phyloP scores from a whole-genome alignment of 139 green algal genomes.

The Desmodesmus armatus region DNA sequence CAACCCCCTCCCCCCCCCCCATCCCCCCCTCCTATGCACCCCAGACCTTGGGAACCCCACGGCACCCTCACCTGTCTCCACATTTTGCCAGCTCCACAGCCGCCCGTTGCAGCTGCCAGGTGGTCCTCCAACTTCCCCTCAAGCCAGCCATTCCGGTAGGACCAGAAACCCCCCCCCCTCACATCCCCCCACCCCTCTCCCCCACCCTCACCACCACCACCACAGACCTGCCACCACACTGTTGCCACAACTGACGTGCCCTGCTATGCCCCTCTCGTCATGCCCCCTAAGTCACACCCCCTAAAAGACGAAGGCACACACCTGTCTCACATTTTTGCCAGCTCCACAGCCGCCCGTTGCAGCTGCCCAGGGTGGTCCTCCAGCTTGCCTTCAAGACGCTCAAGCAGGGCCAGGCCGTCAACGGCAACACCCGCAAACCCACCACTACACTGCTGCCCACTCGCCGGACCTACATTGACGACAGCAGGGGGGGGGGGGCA shows the following conservation, averaged over 20 bases:
- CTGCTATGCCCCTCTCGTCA: too few relatives aligned
- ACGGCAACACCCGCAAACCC: slow-evolving; percentile 45
- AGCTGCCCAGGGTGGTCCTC: slow-evolving; percentile 77
- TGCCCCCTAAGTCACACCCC: too few relatives aligned
- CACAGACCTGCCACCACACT: too few relatives aligned
- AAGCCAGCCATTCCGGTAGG: slow-evolving; percentile 59
- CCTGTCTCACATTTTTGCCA: slow-evolving; percentile 90
- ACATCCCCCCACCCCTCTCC: too few relatives aligned
- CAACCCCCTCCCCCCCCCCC: too few relatives aligned
- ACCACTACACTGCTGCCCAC: slow-evolving; percentile 2
- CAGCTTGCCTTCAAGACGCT: slow-evolving; percentile 80
- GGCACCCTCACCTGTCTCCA: slow-evolving; percentile 71
- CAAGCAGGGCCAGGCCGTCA: slow-evolving; percentile 39
- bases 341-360: slow-evolving; percentile 74
- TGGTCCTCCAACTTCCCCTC: slow-evolving; percentile 87
- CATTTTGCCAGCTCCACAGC: slow-evolving; percentile 93
- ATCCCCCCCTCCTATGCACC: too few relatives aligned
- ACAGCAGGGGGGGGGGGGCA: too few relatives aligned
- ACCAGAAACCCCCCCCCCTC: too few relatives aligned
- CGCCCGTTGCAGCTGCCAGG: slow-evolving; percentile 46
- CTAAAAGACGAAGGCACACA: too few relatives aligned
- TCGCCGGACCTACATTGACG: slow-evolving; percentile 7
- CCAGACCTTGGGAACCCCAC: too few relatives aligned
- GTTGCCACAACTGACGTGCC: too few relatives aligned
- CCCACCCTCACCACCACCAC: too few relatives aligned